Base-by-base conservation (phyloP, 2,329 filamentous ascomycete species). In the Fusarium agapanthi region DNA sequence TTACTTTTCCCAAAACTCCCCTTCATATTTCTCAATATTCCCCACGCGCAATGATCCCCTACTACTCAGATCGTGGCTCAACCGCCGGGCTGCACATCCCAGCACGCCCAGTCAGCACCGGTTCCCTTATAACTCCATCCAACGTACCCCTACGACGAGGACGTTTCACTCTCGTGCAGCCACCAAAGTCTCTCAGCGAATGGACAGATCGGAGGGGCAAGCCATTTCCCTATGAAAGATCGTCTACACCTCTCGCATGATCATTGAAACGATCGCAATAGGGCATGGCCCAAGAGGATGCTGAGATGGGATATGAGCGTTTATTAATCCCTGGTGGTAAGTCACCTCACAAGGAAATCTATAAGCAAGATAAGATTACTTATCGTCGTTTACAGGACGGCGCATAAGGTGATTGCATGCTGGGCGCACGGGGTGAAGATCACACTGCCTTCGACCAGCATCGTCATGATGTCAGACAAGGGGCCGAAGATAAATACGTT, bases 21-120 rank as follows among this genome's bases (percentile, higher is more conserved):
- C 8, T 35, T 20, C 8, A 7, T 26, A 1, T 15, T 16, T 26
- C n/a, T 8, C 4, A 7, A 9, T 12, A 22, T 7, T 24, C 12
- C 4, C 3, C 8, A 8, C 16, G 3, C n/a, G 3, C 1, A 16
- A 53, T 38, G 24, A 5, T 18, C 8, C 5, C 14, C 0, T 8
- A 1, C 34, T 1, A 12, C 4, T 18, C 50, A 5, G 14, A 18
- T 4, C 4, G 11, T n/a, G 10, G 8, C 24, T 38, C 11, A n/a
- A 14, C 20, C 34, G 7, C 3, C 13, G 7, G 6, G 18, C 1
- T 28, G 11, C 24, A 28, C 34, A 28, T 38, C 24, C 50, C 34
- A n/a, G 24, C 50, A 53, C 34, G 7, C 6, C 24, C 50, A 37
- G 10, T 53, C 8, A 26, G 7, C 13, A 5, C 32, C 28, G 28